Evolutionary conservation across 257 asterid genomes (phyloP).

Genomic region (Forsythia viridissima): DNA sequence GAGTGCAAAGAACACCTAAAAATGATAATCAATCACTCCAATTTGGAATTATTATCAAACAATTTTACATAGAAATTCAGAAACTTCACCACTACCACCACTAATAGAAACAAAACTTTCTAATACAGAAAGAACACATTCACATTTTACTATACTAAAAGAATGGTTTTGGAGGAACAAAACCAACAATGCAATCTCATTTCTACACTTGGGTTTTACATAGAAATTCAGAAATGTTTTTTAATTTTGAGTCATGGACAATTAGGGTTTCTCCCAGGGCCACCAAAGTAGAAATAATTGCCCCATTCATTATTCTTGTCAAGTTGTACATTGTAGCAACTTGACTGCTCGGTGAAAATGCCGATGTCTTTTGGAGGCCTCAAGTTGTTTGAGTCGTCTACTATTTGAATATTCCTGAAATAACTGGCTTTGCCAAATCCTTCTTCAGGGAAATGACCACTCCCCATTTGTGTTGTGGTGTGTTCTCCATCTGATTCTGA

Average conservation of each 20-base stretch:
- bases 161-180: slow-evolving; percentile 48
- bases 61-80: background rate
- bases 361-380: slow-evolving; percentile 59
- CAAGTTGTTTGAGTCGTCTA: slow-evolving; percentile 66
- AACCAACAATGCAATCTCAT: slow-evolving; percentile 33
- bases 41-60: background rate
- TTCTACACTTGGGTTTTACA: slow-evolving; percentile 23
- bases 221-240: background rate
- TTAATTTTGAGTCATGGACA: slow-evolving; percentile 44
- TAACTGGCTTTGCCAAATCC: slow-evolving; percentile 80
- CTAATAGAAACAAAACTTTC: background rate
- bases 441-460: slow-evolving; percentile 82
- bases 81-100: background rate
- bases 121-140: slow-evolving; percentile 3
- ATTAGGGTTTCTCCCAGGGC: slow-evolving; percentile 75
- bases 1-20: no score
- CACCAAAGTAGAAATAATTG: slow-evolving; percentile 73
- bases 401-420: slow-evolving; percentile 68
- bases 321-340: slow-evolving; percentile 63
- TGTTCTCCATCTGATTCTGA: slow-evolving; percentile 66
- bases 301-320: slow-evolving; percentile 71
- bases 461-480: slow-evolving; percentile 91
- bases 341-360: slow-evolving; percentile 60
- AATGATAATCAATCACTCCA: background rate
- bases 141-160: slow-evolving; percentile 16